Evolutionary conservation across 139 green algal genomes (phyloP).

Genomic region (Chlamydomonas schloesseri): DNA sequence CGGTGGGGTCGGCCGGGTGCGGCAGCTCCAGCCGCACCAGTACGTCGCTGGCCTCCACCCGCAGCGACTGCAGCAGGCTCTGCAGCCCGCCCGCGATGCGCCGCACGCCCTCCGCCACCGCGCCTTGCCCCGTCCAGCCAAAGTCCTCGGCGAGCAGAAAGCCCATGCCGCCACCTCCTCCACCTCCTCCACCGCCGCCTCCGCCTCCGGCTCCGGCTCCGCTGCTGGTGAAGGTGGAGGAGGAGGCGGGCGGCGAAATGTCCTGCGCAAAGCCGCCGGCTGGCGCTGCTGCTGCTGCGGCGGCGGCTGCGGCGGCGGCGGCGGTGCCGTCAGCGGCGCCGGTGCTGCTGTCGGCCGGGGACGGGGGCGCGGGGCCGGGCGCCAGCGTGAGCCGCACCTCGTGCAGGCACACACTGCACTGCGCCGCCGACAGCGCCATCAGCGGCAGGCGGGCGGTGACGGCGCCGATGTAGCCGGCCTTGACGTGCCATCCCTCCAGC

Average conservation of each 20-base stretch:
- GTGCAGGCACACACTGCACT: slow-evolving; percentile 59
- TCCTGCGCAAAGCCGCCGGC: neutral
- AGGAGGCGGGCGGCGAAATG: neutral
- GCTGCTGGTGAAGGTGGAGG: neutral
- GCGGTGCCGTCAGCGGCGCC: neutral
- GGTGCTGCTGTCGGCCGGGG: neutral
- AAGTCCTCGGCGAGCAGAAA: slow-evolving; percentile 31
- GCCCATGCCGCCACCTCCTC: neutral
- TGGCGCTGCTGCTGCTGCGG: neutral
- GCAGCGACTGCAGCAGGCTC: slow-evolving; percentile 70
- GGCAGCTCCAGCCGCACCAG: slow-evolving; percentile 66
- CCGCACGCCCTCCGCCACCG: slow-evolving; percentile 63
- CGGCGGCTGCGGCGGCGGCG: neutral
- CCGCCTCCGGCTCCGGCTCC: too few species aligned
- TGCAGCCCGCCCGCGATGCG: slow-evolving; percentile 75
- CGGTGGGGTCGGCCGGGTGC: neutral
- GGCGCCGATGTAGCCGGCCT: slow-evolving; percentile 69
- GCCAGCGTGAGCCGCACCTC: slow-evolving; percentile 71
- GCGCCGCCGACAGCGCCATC: neutral
- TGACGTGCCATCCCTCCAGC: slow-evolving; percentile 65
- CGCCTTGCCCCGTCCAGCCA: slow-evolving; percentile 41
- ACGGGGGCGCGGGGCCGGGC: slow-evolving; percentile 11
- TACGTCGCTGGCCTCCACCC: slow-evolving; percentile 55
- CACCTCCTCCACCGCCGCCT: neutral
- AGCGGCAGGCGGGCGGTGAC: slow-evolving; percentile 64